A percentile compares a stretch with the other conserved stretches of the same genome.
These are phyloP conservation scores for Candida sithepensis DNA, from an alignment of 805 yeast genomes.

Conservation along the genomic window DNA sequence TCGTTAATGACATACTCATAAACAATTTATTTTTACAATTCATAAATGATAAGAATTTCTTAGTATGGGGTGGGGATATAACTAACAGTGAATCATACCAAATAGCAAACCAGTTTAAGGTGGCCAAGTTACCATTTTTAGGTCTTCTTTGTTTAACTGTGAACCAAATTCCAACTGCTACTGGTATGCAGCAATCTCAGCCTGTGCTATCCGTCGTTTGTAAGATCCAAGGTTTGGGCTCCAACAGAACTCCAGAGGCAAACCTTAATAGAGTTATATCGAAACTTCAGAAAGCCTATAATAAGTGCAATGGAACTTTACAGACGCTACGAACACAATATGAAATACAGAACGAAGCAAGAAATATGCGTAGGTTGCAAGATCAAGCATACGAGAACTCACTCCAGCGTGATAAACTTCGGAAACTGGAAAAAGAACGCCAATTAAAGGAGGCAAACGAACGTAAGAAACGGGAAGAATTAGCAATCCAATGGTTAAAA, in stretches of 20 bases:
- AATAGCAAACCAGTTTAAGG: slow-evolving; percentile 69
- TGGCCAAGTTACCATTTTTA: slow-evolving; percentile 75
- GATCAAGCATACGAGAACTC: slow-evolving; percentile 75
- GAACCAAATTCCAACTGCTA: slow-evolving; percentile 48
- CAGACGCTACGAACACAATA: slow-evolving; percentile 58
- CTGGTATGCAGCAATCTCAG: slow-evolving; percentile 48
- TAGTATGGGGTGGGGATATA: slow-evolving; percentile 87
- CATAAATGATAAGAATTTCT: slow-evolving; percentile 46
- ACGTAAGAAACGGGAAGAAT: slow-evolving; percentile 16
- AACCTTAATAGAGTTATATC: slow-evolving; percentile 33
- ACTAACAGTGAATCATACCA: slow-evolving; percentile 81
- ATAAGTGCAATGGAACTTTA: slow-evolving; percentile 60
- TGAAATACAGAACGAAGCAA: slow-evolving; percentile 54
- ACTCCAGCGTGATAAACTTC: slow-evolving; percentile 59
- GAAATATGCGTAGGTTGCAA: slow-evolving; percentile 63
- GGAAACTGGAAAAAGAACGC: slow-evolving; percentile 39
- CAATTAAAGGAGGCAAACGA: slow-evolving; percentile 18
- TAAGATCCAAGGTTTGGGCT: slow-evolving; percentile 57
- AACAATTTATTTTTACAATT: slow-evolving; percentile 46
- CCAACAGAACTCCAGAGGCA: slow-evolving; percentile 10
- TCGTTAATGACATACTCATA: slow-evolving; percentile 53
- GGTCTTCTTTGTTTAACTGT: slow-evolving; percentile 73
- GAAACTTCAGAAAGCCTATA: slow-evolving; percentile 35
- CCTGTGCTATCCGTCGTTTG: slow-evolving; percentile 61
- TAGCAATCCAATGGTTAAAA: slow-evolving; percentile 38